Base-by-base conservation (phyloP, 768 basidiomycete genomes). In the Kwoniella dejecticola region DNA sequence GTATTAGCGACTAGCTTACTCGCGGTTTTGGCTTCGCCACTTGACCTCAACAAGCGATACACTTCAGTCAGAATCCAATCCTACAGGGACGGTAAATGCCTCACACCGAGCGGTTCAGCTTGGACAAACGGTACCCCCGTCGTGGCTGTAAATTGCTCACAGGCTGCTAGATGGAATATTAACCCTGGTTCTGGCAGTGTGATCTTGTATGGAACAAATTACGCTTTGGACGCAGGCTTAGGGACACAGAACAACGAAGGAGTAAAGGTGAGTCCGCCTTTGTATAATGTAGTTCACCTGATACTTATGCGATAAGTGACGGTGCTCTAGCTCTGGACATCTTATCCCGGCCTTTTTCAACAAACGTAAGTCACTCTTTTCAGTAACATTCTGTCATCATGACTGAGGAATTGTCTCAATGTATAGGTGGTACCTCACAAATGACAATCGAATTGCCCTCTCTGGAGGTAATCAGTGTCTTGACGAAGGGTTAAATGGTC, bases 381-480 rank as follows among this genome's bases (percentile, higher is more conserved):
- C 8, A 38, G 36, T 17, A 38, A 8, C 36, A 38, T 8, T 38
- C 36, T 38, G 36, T 38, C 36, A 38, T 38, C 17, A 17, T 38
- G 23, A 19, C 44, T 46, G 44, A 46, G 15, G 19, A 19, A 24
- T 46, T 38, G 36, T 19, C 7, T 19, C 23, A 10, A 8, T 38
- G 1, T n/a, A 0, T 56, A 59, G 57, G 36, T 70, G 69, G 69
- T 73, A 62, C 64, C 42, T 60, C 23, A 73, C 71, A 49, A 66
- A 62, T 53, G 77, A 77, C 62, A 59, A 74, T 24, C 63, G 74
- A 12, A 70, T 78, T 36, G 76, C 77, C 36, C 72, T 76, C 64
- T 73, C 71, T 13, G 75, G 75, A 40, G 77, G 77, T 13, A 67
- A 68, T 45, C 71, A 72, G 50, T 79, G 77, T 52, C 63, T 75